phyloP scores from a whole-genome alignment of 192 early-diverging fungal genomes.

The Bifiguratus adelaidae region DNA sequence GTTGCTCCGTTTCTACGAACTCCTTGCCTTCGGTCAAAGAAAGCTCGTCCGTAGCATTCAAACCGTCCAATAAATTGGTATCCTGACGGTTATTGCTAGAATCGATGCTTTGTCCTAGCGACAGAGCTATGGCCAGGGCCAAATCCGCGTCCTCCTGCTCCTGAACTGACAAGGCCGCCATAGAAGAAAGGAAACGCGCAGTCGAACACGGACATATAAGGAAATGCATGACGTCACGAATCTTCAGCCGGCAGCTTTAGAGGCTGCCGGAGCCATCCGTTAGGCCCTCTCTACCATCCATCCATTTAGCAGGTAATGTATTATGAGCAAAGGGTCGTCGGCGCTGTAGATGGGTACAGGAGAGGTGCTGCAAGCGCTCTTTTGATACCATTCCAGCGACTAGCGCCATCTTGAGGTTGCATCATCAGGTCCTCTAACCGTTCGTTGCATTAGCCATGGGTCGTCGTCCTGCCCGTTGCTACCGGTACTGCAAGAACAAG shows the following conservation, averaged over 20 bases:
- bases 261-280: not conserved
- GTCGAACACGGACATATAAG: too few species aligned
- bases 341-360: too few species aligned
- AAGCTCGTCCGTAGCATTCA: not conserved
- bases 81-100: constrained; percentile 14
- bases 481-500: constrained; percentile 99
- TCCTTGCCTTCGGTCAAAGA: not conserved
- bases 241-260: not conserved
- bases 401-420: not conserved
- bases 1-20: not conserved
- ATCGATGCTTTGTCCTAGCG: constrained; percentile 15
- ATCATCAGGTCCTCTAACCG: not conserved
- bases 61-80: not conserved
- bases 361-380: too few species aligned
- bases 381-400: too few species aligned
- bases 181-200: too few species aligned
- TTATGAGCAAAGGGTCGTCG: too few species aligned
- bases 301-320: too few species aligned
- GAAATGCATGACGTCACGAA: too few species aligned
- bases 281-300: too few species aligned
- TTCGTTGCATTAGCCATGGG: constrained; percentile 53
- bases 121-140: constrained; percentile 16
- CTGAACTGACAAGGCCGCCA: too few species aligned
- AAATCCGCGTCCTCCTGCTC: constrained; percentile 11
- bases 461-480: constrained; percentile 98